phyloP scores from a whole-genome alignment of 2,329 filamentous ascomycete species.

The Colletotrichum zoysiae region DNA sequence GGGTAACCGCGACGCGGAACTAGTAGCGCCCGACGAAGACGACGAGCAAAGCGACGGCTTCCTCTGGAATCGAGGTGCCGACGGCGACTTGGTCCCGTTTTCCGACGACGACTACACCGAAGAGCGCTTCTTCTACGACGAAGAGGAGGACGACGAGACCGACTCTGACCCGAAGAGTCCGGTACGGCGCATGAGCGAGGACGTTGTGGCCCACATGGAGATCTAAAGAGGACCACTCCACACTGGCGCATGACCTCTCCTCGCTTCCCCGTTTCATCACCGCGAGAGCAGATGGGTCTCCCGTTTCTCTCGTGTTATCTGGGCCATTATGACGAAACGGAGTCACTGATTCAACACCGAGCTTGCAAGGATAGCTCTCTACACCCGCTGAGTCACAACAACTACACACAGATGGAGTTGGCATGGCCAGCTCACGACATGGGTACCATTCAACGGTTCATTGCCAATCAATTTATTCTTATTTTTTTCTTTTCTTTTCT shows the following conservation, averaged over 20 bases:
- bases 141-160: constrained; percentile 58
- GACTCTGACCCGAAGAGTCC: constrained; percentile 55
- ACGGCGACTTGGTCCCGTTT: constrained; percentile 68
- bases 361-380: constrained; percentile 29
- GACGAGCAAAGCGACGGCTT: constrained; percentile 65
- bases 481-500: too few species aligned
- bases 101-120: constrained; percentile 65
- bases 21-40: constrained; percentile 61
- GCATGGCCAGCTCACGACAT: constrained; percentile 12
- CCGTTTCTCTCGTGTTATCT: constrained; percentile 22
- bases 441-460: constrained; percentile 29
- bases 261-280: constrained; percentile 34
- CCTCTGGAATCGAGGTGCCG: constrained; percentile 69
- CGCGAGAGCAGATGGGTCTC: background rate
- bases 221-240: constrained; percentile 56
- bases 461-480: background rate
- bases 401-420: background rate
- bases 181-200: constrained; percentile 71
- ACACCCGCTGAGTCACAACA: constrained; percentile 20
- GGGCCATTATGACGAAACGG: constrained; percentile 36
- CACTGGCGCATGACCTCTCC: constrained; percentile 32
- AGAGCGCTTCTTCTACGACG: constrained; percentile 60
- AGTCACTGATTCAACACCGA: constrained; percentile 37
- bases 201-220: constrained; percentile 73
- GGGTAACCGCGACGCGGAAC: constrained; percentile 71